Percentiles rank a stretch among this genome's conserved stretches.
These are phyloP conservation scores for Pyracantha coccinea DNA, from an alignment of 331 rosid species.

Conservation along the genomic window DNA sequence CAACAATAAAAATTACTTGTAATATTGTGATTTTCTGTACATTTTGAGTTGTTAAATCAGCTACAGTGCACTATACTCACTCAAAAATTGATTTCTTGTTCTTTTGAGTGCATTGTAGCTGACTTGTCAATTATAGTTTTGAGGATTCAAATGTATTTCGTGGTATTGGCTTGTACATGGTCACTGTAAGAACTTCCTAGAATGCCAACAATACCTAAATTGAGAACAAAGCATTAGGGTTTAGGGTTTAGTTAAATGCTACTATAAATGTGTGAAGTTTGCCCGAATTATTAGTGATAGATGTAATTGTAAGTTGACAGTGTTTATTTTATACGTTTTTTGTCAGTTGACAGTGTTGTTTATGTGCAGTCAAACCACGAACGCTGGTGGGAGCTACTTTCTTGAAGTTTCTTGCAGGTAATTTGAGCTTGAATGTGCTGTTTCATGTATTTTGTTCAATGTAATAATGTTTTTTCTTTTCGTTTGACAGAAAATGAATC, in stretches of 20 bases:
- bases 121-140: not conserved
- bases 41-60: not conserved
- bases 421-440: not conserved
- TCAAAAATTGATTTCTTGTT: not conserved
- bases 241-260: not conserved
- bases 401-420: conserved; percentile 89
- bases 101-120: not conserved
- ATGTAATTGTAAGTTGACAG: not conserved
- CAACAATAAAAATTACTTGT: not conserved
- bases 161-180: not conserved
- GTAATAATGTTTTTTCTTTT: not conserved
- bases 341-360: conserved; percentile 21
- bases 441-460: not conserved
- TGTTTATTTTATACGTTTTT: not conserved
- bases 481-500: conserved; percentile 64
- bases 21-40: not conserved
- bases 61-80: not conserved
- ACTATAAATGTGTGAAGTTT: not conserved
- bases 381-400: conserved; percentile 89
- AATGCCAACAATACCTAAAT: not conserved
- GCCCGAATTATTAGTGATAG: not conserved
- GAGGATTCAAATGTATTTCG: not conserved
- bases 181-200: not conserved
- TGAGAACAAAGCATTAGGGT: not conserved
- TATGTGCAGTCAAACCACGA: conserved; percentile 75